Evolutionary conservation across 768 basidiomycete genomes (phyloP).

Genomic region (Cantharellus anzutake): DNA sequence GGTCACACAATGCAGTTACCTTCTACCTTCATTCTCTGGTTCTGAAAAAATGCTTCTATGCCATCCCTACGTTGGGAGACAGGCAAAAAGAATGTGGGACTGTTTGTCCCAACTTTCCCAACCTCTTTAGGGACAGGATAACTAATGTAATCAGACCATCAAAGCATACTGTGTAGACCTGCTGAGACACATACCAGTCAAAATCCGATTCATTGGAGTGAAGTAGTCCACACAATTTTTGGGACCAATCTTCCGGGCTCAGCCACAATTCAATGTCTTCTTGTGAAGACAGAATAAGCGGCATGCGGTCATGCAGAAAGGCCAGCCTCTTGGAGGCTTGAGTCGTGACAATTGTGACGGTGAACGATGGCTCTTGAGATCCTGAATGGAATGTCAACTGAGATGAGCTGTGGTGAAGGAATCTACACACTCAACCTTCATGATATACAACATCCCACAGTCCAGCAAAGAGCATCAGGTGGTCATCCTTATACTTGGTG

Average conservation of each 20-base stretch:
- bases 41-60: constrained; percentile 64
- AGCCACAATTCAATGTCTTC: constrained; percentile 59
- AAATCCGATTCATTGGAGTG: constrained; percentile 44
- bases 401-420: not conserved
- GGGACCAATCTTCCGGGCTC: constrained; percentile 52
- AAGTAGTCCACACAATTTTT: constrained; percentile 38
- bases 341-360: constrained; percentile 84
- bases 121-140: constrained; percentile 82
- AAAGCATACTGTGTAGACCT: too few species aligned
- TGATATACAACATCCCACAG: constrained; percentile 60
- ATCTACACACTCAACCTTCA: constrained; percentile 26
- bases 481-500: constrained; percentile 39
- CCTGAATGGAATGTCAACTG: not conserved
- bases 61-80: constrained; percentile 65
- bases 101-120: constrained; percentile 77
- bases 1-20: too few species aligned
- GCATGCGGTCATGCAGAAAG: constrained; percentile 81
- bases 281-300: constrained; percentile 47
- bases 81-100: constrained; percentile 64
- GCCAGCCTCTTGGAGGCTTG: constrained; percentile 42
- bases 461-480: constrained; percentile 71
- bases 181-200: constrained; percentile 36
- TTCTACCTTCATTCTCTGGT: constrained; percentile 21
- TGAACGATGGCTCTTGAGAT: constrained; percentile 27
- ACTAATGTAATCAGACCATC: constrained; percentile 21